Percentiles rank a stretch among this genome's conserved stretches.
Evolutionary conservation across 2,329 filamentous ascomycete genomes (phyloP).

Genomic region (Aureobasidium sp.): DNA sequence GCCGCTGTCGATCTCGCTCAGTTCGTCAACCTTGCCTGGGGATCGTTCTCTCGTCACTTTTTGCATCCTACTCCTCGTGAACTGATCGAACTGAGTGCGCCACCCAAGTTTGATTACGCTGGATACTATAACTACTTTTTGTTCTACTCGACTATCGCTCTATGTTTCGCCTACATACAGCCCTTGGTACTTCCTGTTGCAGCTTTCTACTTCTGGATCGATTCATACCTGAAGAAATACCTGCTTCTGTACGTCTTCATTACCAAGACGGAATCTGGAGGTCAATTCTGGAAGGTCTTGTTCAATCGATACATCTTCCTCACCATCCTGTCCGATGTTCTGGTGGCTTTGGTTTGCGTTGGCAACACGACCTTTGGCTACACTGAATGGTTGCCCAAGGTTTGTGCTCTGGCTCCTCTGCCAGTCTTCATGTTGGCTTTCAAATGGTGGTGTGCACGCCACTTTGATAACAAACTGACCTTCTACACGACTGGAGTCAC

Average conservation of each 20-base stretch:
- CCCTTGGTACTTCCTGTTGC: constrained; percentile 79
- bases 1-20: constrained; percentile 92
- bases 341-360: constrained; percentile 69
- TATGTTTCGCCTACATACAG: constrained; percentile 78
- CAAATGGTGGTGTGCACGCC: constrained; percentile 71
- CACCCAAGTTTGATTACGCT: constrained; percentile 87
- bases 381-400: constrained; percentile 54
- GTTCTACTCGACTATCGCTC: constrained; percentile 81
- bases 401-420: constrained; percentile 56
- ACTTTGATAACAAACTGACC: constrained; percentile 70
- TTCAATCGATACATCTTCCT: constrained; percentile 91
- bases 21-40: constrained; percentile 71
- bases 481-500: constrained; percentile 66
- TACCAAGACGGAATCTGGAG: constrained; percentile 93
- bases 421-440: constrained; percentile 71
- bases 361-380: constrained; percentile 45
- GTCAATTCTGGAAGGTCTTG: constrained; percentile 81
- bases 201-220: constrained; percentile 80
- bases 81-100: constrained; percentile 85
- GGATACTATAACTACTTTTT: constrained; percentile 98
- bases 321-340: constrained; percentile 64
- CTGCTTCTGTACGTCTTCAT: constrained; percentile 83
- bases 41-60: constrained; percentile 77
- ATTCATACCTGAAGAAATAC: constrained; percentile 91
- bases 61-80: constrained; percentile 81